These are phyloP conservation scores for Globisporangium viniferum DNA, from an alignment of 352 stramenopile genomes.

Conservation along the genomic window DNA sequence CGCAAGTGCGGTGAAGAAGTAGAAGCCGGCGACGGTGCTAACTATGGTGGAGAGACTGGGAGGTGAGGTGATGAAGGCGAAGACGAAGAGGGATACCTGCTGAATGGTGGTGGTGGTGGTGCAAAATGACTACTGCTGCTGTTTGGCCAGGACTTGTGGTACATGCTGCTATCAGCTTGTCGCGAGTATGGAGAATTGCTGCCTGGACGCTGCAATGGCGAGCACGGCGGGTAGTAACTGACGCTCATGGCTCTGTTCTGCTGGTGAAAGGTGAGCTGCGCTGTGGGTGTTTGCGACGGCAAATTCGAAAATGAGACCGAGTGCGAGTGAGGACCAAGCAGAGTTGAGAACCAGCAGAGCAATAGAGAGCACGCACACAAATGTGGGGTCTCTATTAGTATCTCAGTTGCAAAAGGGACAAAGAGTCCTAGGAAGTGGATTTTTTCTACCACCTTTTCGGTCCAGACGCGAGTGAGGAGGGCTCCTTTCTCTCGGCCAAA, in stretches of 20 bases:
- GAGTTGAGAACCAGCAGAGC: too few relatives aligned
- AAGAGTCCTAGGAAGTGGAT: neutral
- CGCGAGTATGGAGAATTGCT: neutral
- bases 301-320: constrained; percentile 1
- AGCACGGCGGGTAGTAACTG: neutral
- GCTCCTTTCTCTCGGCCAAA: neutral
- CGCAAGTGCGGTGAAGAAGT: neutral
- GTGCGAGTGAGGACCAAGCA: too few relatives aligned
- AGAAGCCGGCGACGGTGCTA: neutral
- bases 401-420: too few relatives aligned
- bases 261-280: neutral
- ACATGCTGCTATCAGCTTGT: neutral
- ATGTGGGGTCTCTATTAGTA: neutral
- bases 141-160: neutral
- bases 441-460: neutral
- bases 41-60: neutral
- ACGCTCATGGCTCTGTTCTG: neutral
- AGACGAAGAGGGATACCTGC: neutral
- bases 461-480: too few relatives aligned
- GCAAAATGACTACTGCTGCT: neutral
- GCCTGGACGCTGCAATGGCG: neutral
- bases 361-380: neutral
- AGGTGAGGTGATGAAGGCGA: neutral
- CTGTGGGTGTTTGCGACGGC: neutral
- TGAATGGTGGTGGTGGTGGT: neutral